Conservation (phyloP, 1,139 yeast genomes). For the Pichia sp. region DNA sequence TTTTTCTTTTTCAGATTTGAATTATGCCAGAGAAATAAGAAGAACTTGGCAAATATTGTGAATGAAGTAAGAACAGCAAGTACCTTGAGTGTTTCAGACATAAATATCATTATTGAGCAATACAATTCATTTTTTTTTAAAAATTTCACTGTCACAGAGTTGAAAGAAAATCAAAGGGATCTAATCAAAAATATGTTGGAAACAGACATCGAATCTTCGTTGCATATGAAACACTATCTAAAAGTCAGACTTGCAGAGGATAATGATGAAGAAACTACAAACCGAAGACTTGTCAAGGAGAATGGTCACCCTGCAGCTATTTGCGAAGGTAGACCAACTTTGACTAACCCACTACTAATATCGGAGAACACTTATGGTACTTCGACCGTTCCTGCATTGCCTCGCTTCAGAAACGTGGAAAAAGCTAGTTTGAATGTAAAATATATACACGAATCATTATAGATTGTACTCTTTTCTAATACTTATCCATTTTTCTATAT, state of each 20-base stretch:
- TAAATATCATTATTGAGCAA: conserved; percentile 40
- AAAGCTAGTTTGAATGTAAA: conserved; percentile 33
- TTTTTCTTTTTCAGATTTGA: conserved; percentile 51
- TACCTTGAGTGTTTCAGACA: conserved; percentile 42
- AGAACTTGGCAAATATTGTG: conserved; percentile 42
- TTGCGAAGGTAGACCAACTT: conserved; percentile 49
- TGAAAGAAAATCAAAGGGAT: conserved; percentile 22
- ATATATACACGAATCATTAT: conserved; percentile 22
- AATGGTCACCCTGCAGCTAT: conserved; percentile 59
- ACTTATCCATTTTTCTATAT: conserved; percentile 29
- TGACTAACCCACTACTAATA: conserved; percentile 41
- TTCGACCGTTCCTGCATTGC: conserved; percentile 40
- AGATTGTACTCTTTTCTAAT: not conserved
- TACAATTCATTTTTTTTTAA: conserved; percentile 33
- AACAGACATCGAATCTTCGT: conserved; percentile 30
- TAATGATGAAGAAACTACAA: conserved; percentile 32
- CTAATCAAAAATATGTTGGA: conserved; percentile 25
- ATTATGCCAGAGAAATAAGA: conserved; percentile 38
- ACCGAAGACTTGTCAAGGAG: conserved; percentile 40
- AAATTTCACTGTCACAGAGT: conserved; percentile 24
- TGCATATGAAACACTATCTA: conserved; percentile 28
- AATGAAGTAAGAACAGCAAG: conserved; percentile 41
- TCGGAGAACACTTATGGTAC: not conserved
- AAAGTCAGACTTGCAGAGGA: conserved; percentile 27
- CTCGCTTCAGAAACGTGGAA: conserved; percentile 59